phyloP scores from a whole-genome alignment of 768 basidiomycete genomes.

The Auricularia sp. region DNA sequence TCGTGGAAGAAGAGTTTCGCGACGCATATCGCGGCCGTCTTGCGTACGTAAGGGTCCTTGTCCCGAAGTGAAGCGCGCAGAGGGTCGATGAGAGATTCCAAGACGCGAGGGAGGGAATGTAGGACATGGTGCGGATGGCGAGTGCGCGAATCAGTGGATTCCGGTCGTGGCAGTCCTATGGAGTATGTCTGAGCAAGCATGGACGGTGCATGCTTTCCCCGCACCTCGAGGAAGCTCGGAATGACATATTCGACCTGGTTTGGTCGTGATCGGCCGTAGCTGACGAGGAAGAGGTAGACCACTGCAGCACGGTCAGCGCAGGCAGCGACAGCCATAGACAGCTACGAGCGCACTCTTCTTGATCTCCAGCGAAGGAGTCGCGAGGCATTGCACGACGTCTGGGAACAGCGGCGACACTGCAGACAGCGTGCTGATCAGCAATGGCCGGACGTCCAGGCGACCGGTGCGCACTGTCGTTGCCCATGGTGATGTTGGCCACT shows the following conservation, averaged over 20 bases:
- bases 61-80: constrained; percentile 88
- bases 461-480: constrained; percentile 72
- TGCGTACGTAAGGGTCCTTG: constrained; percentile 93
- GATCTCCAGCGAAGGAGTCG: constrained; percentile 92
- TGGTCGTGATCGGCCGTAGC: constrained; percentile 88
- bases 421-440: constrained; percentile 11
- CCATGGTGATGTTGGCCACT: constrained; percentile 99
- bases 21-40: constrained; percentile 96
- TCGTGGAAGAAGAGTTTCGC: constrained; percentile 91
- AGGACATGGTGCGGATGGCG: constrained; percentile 98
- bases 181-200: constrained; percentile 11
- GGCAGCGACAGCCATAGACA: not conserved
- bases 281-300: constrained; percentile 96
- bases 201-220: not conserved
- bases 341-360: constrained; percentile 79
- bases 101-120: constrained; percentile 90
- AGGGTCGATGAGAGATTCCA: constrained; percentile 78
- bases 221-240: constrained; percentile 78
- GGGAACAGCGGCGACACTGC: constrained; percentile 88
- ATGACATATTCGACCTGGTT: constrained; percentile 91
- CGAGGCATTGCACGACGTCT: constrained; percentile 91
- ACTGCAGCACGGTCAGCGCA: constrained; percentile 36
- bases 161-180: constrained; percentile 86
- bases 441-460: constrained; percentile 6
- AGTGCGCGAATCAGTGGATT: constrained; percentile 95